A percentile compares a stretch with the other conserved stretches of the same genome.
Conservation (phyloP, 306 rosid species). For the Adenanthera pavonina region DNA sequence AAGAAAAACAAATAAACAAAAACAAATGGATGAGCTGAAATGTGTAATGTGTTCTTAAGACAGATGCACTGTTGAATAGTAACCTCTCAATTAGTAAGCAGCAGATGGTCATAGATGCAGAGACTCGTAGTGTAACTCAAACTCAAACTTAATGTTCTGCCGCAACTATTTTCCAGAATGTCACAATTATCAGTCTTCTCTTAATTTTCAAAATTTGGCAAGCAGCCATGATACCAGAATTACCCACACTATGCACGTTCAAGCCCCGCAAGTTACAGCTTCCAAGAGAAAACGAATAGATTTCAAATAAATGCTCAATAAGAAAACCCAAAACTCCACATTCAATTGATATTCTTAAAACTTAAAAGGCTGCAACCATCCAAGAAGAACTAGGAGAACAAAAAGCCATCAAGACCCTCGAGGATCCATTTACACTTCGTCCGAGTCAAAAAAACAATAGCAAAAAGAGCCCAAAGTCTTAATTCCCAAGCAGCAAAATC, state of each 20-base stretch:
- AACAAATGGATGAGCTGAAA: no score
- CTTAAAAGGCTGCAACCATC: background rate
- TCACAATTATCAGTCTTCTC: constrained; percentile 6
- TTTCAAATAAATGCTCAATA: constrained; percentile 2
- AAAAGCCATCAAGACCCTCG: background rate
- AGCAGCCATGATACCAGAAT: constrained; percentile 16
- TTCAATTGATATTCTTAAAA: background rate
- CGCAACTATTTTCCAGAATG: constrained; percentile 13
- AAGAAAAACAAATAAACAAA: background rate
- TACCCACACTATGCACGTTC: background rate
- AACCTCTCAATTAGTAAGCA: background rate
- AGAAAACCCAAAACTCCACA: constrained; percentile 15
- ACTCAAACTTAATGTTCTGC: constrained; percentile 26
- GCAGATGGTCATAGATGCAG: background rate
- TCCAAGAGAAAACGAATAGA: background rate
- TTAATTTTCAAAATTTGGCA: background rate
- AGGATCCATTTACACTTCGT: constrained; percentile 35
- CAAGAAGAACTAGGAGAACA: background rate
- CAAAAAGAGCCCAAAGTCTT: constrained; percentile 25
- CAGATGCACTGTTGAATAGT: background rate
- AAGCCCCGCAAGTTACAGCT: background rate
- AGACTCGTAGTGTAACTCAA: constrained; percentile 25
- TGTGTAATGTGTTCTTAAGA: background rate
- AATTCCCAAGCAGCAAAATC: constrained; percentile 14
- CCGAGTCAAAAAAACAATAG: background rate